Evolutionary conservation across 208 protist genomes (phyloP).

Genomic region (Ichthyophonus hoferi): DNA sequence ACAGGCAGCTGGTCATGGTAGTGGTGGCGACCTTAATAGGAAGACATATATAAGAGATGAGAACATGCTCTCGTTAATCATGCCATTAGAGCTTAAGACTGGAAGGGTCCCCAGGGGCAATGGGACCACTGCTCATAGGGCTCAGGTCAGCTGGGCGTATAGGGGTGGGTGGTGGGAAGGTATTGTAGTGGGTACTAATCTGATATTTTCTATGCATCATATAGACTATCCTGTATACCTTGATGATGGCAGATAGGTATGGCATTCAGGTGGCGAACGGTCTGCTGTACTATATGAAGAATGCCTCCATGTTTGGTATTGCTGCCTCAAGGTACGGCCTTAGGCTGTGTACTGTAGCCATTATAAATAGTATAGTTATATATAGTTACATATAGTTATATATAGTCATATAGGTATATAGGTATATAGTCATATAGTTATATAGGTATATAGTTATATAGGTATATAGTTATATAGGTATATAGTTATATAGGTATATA

Average conservation of each 20-base stretch:
- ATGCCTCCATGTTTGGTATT: conserved; percentile 12
- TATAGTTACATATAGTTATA: neutral
- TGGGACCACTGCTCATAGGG: conserved; percentile 2
- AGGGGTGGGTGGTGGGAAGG: neutral
- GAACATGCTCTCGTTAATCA: neutral
- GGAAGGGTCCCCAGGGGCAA: neutral
- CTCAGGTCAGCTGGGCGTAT: conserved; percentile 27
- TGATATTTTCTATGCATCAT: neutral
- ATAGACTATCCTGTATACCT: conserved; percentile 39
- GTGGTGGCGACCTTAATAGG: no score
- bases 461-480: neutral
- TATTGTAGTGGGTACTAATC: neutral
- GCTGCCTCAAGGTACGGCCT: neutral
- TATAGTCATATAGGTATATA: neutral
- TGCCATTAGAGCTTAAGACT: conserved; percentile 49
- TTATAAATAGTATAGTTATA: neutral
- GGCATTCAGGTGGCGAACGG: neutral
- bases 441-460: neutral
- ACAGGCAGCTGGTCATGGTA: no score
- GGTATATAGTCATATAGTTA: neutral
- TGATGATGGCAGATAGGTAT: conserved; percentile 39
- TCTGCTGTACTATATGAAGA: conserved; percentile 41
- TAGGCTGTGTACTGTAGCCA: neutral
- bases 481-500: neutral
- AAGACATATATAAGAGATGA: neutral